These are phyloP conservation scores for Russula compacta DNA, from an alignment of 768 basidiomycete genomes.

Conservation along the genomic window DNA sequence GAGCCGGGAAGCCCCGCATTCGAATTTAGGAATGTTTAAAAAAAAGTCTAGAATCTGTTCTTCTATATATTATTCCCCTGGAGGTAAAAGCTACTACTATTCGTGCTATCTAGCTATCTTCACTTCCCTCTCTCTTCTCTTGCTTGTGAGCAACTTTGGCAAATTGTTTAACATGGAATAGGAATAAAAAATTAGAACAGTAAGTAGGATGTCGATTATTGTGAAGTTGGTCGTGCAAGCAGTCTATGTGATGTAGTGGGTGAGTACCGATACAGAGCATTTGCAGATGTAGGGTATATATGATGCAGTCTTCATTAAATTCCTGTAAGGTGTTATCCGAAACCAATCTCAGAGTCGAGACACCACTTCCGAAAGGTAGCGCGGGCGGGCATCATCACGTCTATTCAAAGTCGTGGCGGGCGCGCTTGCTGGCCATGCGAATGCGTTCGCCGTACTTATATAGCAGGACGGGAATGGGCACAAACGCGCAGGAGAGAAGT, in stretches of 20 bases:
- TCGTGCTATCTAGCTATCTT: not conserved
- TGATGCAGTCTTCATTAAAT: not conserved
- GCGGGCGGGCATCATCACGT: not conserved
- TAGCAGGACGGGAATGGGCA: constrained; percentile 21
- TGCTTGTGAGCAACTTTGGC: too few relatives aligned
- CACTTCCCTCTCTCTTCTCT: not conserved
- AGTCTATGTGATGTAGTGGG: not conserved
- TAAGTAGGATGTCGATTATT: too few relatives aligned
- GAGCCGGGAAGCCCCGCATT: constrained; percentile 85
- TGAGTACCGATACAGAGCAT: not conserved
- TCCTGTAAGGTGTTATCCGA: not conserved
- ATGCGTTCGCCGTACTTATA: constrained; percentile 16
- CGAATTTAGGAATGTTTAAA: constrained; percentile 72
- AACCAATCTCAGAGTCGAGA: not conserved
- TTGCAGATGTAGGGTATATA: not conserved
- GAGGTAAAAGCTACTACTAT: not conserved
- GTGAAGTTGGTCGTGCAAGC: not conserved
- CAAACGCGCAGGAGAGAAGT: constrained; percentile 23
- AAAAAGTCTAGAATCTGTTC: not conserved
- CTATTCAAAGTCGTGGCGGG: constrained; percentile 19
- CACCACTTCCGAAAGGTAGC: not conserved
- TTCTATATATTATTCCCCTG: not conserved
- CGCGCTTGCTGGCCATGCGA: constrained; percentile 16
- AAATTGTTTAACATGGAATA: too few relatives aligned
- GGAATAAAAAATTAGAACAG: not conserved